Evolutionary conservation across 176 grass and related monocot genomes (phyloP), one percentile per base, ranked within the genome.

Genomic region (Eragrostis curvula): DNA sequence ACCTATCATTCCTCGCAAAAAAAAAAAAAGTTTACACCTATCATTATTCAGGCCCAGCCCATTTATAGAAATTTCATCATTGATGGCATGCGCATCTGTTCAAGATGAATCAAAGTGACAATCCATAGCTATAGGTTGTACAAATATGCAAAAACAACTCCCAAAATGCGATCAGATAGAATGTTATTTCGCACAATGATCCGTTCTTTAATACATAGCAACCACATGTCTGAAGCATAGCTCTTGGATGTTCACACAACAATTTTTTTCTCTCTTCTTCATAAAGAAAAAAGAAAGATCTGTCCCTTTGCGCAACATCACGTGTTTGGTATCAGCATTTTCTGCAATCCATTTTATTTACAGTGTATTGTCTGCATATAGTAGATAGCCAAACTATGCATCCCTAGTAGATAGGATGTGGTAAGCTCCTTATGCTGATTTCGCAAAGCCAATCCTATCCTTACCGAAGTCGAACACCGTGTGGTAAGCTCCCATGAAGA

Each of bases 401-500:
- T 84, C 30, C 20, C 48, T 68, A 47, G 7, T 30, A 46, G 1
- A 77, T 48, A 50, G 1, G 15, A 9, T 70, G n/a, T n/a, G n/a
- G n/a, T n/a, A n/a, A n/a, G n/a, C 51, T 57, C 32, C 4, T 36
- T 36, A 36, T 4, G 32, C 32, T 36, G 93, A 85, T 79, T 82
- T 45, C 1, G 96, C 93, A 44, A 98, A 98, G 47, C 96, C 96
- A 21, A 98, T 91, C 70, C 81, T 91, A 68, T 91, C 67, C 0
- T 98, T 67, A 17, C 93, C 96, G 3, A 98, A 95, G 79, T 98
- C 93, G 16, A 98, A 98, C 49, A 98, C 87, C 0, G 93, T 98
- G 72, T 98, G 96, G 81, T 98, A 98, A 43, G 90, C 93, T 18
- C 96, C 93, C 96, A 98, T 96, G 82, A 98, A 98, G 27, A 98